A percentile compares a stretch with the other conserved stretches of the same genome.
phyloP scores from a whole-genome alignment of 306 rosid genomes.

The Fragaria vesca region DNA sequence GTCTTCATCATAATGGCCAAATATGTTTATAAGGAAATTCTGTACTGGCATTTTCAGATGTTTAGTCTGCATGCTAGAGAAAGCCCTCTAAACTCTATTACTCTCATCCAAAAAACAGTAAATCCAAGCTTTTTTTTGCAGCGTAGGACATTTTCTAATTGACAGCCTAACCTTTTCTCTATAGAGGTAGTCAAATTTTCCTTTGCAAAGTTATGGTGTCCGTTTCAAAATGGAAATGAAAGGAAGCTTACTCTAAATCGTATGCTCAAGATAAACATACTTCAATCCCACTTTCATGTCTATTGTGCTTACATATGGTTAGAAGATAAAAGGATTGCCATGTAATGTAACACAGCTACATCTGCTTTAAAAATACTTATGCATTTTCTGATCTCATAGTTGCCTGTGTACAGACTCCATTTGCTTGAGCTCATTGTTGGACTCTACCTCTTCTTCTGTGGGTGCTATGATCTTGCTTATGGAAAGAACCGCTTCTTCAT shows the following conservation, averaged over 20 bases:
- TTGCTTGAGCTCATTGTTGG: slow-evolving; percentile 72
- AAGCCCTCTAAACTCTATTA: background rate
- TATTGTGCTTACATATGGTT: background rate
- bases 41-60: background rate
- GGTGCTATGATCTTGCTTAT: slow-evolving; percentile 67
- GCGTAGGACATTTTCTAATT: no score
- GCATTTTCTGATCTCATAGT: slow-evolving; percentile 23
- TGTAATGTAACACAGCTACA: background rate
- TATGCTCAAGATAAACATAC: background rate
- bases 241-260: background rate
- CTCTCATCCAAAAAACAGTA: no score
- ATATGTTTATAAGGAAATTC: background rate
- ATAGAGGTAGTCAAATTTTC: background rate
- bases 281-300: background rate
- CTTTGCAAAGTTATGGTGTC: background rate
- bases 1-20: background rate
- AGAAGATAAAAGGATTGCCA: background rate
- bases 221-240: background rate
- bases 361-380: background rate
- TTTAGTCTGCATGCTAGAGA: background rate
- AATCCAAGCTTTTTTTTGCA: no score
- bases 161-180: background rate
- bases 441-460: slow-evolving; percentile 71
- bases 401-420: slow-evolving; percentile 55
- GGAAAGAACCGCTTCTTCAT: slow-evolving; percentile 79